Base-by-base conservation (phyloP, 2,329 filamentous ascomycete genomes). In the Colletotrichum sp. region DNA sequence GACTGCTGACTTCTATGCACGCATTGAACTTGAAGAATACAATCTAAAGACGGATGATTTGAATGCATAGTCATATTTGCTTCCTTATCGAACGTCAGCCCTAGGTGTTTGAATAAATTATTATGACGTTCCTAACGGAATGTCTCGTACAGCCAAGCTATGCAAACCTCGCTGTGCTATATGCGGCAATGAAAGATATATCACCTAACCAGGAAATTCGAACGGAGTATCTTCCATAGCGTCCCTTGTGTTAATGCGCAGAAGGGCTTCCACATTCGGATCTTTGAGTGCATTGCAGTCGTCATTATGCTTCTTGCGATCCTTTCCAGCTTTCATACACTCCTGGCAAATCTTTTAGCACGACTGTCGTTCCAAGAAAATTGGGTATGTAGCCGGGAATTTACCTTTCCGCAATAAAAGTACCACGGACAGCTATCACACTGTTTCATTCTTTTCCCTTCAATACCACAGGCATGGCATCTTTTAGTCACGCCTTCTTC, bases 241-340 rank as follows among this genome's bases (percentile, higher is more conserved):
- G 16, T 68, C 65, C 49, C 49, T 57, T 8, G 65, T 32, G 65
- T 30, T 68, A 13, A 68, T 68, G 15, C n/a, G 34, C 18, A 68
- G 28, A 13, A 68, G n/a, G 7, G n/a, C 49, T 6, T 55, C 18
- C 16, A 68, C 15, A 21, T 39, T 68, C 21, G 28, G 49, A n/a
- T 68, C 49, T 18, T 32, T 36, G 8, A 68, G 44, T 18, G 34
- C 28, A 10, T 26, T 30, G n/a, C 49, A 68, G 28, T 68, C 65
- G 10, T 32, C 13, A 16, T 12, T 57, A 28, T 68, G 65, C 32
- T n/a, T 68, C 13, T 36, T 39, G 13, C 36, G 36, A 39, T 39
- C 65, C 65, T 12, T 32, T 6, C 49, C 65, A n/a, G 26, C 28
- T 28, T 68, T 59, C 15, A 30, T 32, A 8, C 65, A 68, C 9